Evolutionary conservation across 176 grass and related monocot species (phyloP), one percentile per base, ranked within the genome.

Genomic region (Eleusine coracana): DNA sequence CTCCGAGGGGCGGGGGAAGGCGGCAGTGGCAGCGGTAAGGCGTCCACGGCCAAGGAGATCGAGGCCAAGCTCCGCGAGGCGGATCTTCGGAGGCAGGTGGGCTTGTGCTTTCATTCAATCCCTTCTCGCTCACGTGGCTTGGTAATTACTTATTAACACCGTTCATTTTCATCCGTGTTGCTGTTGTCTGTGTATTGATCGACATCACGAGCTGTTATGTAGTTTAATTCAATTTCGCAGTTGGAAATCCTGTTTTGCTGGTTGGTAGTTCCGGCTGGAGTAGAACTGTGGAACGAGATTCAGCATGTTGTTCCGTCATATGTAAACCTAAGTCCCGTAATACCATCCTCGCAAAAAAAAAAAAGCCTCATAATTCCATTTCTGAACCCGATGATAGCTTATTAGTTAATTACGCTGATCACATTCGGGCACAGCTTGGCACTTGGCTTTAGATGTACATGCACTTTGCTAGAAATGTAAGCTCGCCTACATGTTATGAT

Each of bases 61-160:
- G 83, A 98, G 71, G 80, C 91, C 74, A 98, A 90, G 83, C 93
- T 98, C 52, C 92, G 76, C 48, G 87, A 92, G 39, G 93, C 96
- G 73, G 56, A 87, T 70, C 85, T 92, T 64, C 88, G 89, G 74
- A 85, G 96, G 85, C 86, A 98, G 91, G 96, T 98, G 41, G 70
- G 70, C 45, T 29, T 25, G 11, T 18, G 48, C 39, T 10, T 15
- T 16, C 48, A 50, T 21, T 42, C 48, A 4, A 38, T 12, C 38
- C 36, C 40, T 36, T 68, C 4, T 59, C 17, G 31, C 66, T 59
- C 20, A 62, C 63, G 20, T 58, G 73, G 21, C 40, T 59, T 71
- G 16, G 18, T 12, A 46, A 50, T 40, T 67, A 56, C 55, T 48
- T 48, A 16, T 50, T 4, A 16, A 50, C 58, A 34, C 50, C 44